These are phyloP conservation scores for Thelonectria discophora DNA, from an alignment of 2,329 filamentous ascomycete genomes.

Conservation along the genomic window DNA sequence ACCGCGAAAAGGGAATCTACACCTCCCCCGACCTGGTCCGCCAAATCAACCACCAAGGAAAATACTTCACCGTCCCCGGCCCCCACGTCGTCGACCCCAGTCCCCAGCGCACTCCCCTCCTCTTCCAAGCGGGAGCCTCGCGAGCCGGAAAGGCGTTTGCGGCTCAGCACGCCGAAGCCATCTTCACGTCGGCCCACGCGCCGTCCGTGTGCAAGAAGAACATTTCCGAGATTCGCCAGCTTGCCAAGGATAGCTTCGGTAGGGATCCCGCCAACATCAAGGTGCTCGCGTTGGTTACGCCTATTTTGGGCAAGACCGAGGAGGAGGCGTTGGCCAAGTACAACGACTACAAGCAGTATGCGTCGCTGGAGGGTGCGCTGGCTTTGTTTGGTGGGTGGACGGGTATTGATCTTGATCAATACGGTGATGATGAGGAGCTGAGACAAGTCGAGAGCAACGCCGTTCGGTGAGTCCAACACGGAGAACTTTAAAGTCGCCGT, in stretches of 20 bases:
- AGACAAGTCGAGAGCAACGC: constrained; percentile 70
- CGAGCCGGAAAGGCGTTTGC: constrained; percentile 72
- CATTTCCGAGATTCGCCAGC: constrained; percentile 68
- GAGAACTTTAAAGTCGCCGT: neutral
- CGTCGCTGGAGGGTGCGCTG: constrained; percentile 69
- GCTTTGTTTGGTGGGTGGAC: constrained; percentile 81
- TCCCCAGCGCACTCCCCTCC: constrained; percentile 73
- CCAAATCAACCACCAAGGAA: constrained; percentile 71
- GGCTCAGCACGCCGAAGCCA: constrained; percentile 74
- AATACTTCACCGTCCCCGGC: constrained; percentile 70
- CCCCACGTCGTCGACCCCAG: constrained; percentile 73
- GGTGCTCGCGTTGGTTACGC: constrained; percentile 72
- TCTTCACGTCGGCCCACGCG: constrained; percentile 74
- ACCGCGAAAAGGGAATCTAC: constrained; percentile 68
- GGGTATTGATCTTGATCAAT: constrained; percentile 63
- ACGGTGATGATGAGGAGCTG: constrained; percentile 72
- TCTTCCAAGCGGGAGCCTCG: constrained; percentile 76
- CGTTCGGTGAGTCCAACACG: constrained; percentile 51
- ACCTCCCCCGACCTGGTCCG: constrained; percentile 61
- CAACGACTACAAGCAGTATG: constrained; percentile 67
- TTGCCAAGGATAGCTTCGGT: constrained; percentile 62
- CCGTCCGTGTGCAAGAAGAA: constrained; percentile 68
- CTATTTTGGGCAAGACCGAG: constrained; percentile 71
- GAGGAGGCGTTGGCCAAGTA: constrained; percentile 73
- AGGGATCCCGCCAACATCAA: constrained; percentile 70